phyloP scores from a whole-genome alignment of 768 basidiomycete genomes.

The Pulveroboletus ravenelii region DNA sequence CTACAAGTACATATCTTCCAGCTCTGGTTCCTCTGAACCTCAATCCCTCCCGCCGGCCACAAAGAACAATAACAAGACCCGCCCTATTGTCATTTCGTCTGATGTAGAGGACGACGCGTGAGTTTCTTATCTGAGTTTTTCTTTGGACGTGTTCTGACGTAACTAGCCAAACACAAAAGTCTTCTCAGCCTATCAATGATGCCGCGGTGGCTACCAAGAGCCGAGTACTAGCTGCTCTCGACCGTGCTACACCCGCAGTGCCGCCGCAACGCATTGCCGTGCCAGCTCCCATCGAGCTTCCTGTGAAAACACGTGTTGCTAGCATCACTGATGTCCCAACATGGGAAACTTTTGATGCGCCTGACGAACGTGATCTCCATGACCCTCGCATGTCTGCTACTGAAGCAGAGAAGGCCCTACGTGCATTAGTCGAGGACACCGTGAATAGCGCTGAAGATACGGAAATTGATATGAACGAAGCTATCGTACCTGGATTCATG shows the following conservation, averaged over 20 bases:
- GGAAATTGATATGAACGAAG: constrained; percentile 56
- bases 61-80: constrained; percentile 7
- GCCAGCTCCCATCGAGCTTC: constrained; percentile 32
- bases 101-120: constrained; percentile 24
- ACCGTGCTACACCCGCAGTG: constrained; percentile 16
- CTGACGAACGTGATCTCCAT: constrained; percentile 21
- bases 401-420: constrained; percentile 75
- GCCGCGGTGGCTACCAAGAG: constrained; percentile 6
- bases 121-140: neutral
- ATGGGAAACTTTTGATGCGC: constrained; percentile 31
- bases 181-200: neutral
- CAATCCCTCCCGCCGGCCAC: constrained; percentile 11
- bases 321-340: constrained; percentile 11
- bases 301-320: constrained; percentile 14
- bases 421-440: constrained; percentile 68
- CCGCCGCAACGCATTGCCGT: constrained; percentile 22
- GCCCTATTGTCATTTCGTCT: constrained; percentile 29
- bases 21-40: constrained; percentile 18
- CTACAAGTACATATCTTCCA: constrained; percentile 22
- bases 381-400: constrained; percentile 37
- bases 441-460: constrained; percentile 49
- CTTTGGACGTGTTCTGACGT: constrained; percentile 3
- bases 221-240: constrained; percentile 19
- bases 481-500: constrained; percentile 72
- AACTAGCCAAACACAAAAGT: constrained; percentile 2